phyloP scores from a whole-genome alignment of 441 rosid genomes.

The Erodium trifolium region DNA sequence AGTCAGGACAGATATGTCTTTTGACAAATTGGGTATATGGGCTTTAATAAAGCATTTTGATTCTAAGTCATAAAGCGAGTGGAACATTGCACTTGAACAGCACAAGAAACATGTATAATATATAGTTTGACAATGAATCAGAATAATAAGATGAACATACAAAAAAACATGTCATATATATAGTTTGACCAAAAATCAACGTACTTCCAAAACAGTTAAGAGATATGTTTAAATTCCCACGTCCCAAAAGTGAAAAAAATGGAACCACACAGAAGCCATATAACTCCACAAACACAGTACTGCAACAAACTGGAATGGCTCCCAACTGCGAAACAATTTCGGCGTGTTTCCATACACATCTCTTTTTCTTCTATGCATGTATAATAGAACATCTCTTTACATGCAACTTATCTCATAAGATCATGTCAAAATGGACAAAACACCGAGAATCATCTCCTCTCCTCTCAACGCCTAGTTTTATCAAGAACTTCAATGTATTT shows the following conservation, averaged over 20 bases:
- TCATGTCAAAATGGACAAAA: background rate
- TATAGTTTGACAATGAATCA: too few species aligned
- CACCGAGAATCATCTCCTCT: constrained; percentile 23
- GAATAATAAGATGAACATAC: too few species aligned
- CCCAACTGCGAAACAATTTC: background rate
- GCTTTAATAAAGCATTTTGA: too few species aligned
- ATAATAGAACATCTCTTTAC: background rate
- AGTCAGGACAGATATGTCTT: too few species aligned
- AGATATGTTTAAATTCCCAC: too few species aligned
- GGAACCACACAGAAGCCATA: background rate
- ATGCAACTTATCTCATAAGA: background rate
- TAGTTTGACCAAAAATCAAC: too few species aligned
- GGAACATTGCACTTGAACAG: too few species aligned
- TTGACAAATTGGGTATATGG: too few species aligned
- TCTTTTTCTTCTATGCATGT: background rate
- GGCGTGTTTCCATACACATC: background rate
- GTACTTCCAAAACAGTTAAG: background rate
- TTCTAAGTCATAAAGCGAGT: too few species aligned
- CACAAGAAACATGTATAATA: too few species aligned
- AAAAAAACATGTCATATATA: too few species aligned
- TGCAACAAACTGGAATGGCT: background rate
- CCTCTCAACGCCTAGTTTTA: constrained; percentile 55
- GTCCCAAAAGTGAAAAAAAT: too few species aligned
- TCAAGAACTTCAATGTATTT: constrained; percentile 82
- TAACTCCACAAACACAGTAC: background rate